Base-by-base conservation (phyloP, 768 basidiomycete genomes). In the Agaricus subrufescens region DNA sequence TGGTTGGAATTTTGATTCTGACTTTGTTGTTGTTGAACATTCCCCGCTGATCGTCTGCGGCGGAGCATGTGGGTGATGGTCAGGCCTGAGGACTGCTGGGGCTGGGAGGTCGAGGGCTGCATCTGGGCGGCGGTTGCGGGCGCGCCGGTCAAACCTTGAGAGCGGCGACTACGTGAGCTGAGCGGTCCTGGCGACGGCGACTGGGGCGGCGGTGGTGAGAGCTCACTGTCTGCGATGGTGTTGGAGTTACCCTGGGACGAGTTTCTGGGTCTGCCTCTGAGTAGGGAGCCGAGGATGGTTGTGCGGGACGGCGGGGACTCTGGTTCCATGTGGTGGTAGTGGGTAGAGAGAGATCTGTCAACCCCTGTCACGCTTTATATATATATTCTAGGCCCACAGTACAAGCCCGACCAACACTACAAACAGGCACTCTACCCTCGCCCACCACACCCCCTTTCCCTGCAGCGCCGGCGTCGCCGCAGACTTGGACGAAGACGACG, bases 231-330 rank as follows among this genome's bases (percentile, higher is more conserved):
- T 64, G 69, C 64, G 59, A 19, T 19, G 19, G 65, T 67, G 69
- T 34, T 34, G 7, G 69, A 72, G 71, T 70, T 66, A 42, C 84
- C 84, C 68, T 84, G 79, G 31, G 86, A 87, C 45, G 79, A 73
- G 66, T 85, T 87, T 62, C 86, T 77, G 15, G 86, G 86, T 59
- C 87, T 75, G 46, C 81, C 82, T 57, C 87, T 83, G 58, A 91
- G 76, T 68, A 89, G 83, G 50, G 84, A 84, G 57, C 86, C 83
- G 46, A 91, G 77, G 67, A 91, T 88, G 58, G 84, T 84, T 55
- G 82, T 75, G 55, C 87, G 76, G 34, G 78, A 62, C 10, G 73
- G 71, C 30, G 75, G 68, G n/a, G 75, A 75, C 48, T 76, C 76
- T 62, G 65, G 56, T 50, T 71, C 69, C 69, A 70, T 69, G 56